Evolutionary conservation across 2,329 filamentous ascomycete species (phyloP).

Genomic region (Pseudocercospora cruenta): DNA sequence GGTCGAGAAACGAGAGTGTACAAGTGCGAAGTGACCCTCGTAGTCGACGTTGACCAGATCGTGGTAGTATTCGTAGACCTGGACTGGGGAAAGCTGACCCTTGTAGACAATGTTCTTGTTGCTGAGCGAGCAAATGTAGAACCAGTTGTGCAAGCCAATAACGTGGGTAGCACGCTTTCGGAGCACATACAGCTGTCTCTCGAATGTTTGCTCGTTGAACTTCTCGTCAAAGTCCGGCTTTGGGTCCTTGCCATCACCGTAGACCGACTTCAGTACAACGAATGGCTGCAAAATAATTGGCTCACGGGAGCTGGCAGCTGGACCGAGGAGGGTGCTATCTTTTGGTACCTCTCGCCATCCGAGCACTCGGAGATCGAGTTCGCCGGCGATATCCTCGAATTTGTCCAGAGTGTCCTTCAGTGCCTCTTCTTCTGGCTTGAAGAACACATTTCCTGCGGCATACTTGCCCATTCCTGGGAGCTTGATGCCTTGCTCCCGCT

Average conservation of each 20-base stretch:
- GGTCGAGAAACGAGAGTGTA: slow-evolving; percentile 96
- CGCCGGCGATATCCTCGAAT: slow-evolving; percentile 91
- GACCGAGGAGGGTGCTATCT: slow-evolving; percentile 89
- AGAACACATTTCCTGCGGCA: slow-evolving; percentile 96
- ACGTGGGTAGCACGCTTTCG: slow-evolving; percentile 94
- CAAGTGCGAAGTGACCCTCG: slow-evolving; percentile 93
- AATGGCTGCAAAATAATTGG: slow-evolving; percentile 95
- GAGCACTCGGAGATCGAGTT: slow-evolving; percentile 83
- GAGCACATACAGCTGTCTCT: slow-evolving; percentile 90
- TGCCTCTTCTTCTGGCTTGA: slow-evolving; percentile 92
- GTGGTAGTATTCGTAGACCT: slow-evolving; percentile 98
- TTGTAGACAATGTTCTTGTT: slow-evolving; percentile 99
- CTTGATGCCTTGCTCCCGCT: slow-evolving; percentile 83
- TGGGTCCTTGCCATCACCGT: slow-evolving; percentile 79
- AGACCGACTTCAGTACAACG: slow-evolving; percentile 82
- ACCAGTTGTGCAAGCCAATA: slow-evolving; percentile 96
- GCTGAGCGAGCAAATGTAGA: slow-evolving; percentile 93
- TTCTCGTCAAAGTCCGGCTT: slow-evolving; percentile 75
- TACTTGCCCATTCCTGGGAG: slow-evolving; percentile 90
- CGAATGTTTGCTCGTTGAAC: slow-evolving; percentile 85
- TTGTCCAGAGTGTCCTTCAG: slow-evolving; percentile 86
- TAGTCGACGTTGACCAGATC: slow-evolving; percentile 96
- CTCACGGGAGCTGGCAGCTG: slow-evolving; percentile 90
- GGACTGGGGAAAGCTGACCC: slow-evolving; percentile 88
- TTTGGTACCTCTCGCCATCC: slow-evolving; percentile 96